Evolutionary conservation across 2,329 filamentous ascomycete species (phyloP), one percentile per base, ranked within the genome.

Genomic region (Raffaelea ambrosiae): DNA sequence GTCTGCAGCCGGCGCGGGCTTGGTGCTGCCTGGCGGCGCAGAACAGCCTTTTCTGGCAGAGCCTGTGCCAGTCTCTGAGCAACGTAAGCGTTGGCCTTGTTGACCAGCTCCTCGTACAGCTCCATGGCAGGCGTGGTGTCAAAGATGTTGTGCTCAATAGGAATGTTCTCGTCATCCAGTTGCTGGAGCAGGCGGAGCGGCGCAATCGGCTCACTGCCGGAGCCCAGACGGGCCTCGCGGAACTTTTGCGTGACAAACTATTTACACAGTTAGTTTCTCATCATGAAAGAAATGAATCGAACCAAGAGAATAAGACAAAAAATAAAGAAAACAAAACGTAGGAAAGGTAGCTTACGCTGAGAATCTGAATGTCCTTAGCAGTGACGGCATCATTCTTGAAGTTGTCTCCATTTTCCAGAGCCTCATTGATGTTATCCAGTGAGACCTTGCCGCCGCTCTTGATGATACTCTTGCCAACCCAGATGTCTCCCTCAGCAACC

Each of bases 161-260:
- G 93, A 46, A 96, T 88, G 65, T 97, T 97, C 73, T 98, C 93
- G 58, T 98, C 93, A 57, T 98, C 93, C 38, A 97, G 77, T 68
- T 95, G 90, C 66, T 95, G 89, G 52, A 97, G 73, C 42, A 98
- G 77, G 49, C 93, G 86, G 46, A 98, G 79, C 38, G 91, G 84
- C 31, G 90, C 86, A 58, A 95, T 86, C 13, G 86, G 81, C 54
- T 86, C 81, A 40, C 81, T 81, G 33, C 86, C 84, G 46, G 89
- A 84, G 48, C 86, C 87, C 50, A 96, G 85, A 51, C 93, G 86
- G 44, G 81, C 75, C 68, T 96, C 88, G 40, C 89, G 85, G 76
- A 97, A 94, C 65, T 93, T 95, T 61, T 89, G 85, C 5, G 89
- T 81, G 54, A 96, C 80, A 55, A 81, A 77, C 73, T 88, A 29